Conservation (phyloP, 1,284 basidiomycete genomes). For the Irpex sp. region DNA sequence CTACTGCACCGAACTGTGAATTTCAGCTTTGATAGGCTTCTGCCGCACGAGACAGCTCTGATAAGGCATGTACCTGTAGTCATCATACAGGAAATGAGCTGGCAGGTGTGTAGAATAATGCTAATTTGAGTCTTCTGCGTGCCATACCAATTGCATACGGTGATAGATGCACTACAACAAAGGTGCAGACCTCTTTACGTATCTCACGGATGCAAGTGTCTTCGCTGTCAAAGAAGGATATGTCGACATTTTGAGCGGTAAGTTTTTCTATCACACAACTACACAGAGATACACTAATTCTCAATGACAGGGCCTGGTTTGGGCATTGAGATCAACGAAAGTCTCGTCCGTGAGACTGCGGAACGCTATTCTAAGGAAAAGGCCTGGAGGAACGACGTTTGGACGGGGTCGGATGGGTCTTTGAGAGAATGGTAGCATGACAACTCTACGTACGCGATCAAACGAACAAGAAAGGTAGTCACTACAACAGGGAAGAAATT, state of each 20-base stretch:
- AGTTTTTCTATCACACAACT: slow-evolving; percentile 4
- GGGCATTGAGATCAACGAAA: slow-evolving; percentile 69
- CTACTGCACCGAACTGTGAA: slow-evolving; percentile 53
- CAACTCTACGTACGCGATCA: not conserved
- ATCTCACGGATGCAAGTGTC: slow-evolving; percentile 52
- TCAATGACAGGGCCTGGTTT: slow-evolving; percentile 51
- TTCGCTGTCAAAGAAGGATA: slow-evolving; percentile 62
- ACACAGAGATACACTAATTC: not conserved
- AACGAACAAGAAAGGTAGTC: not conserved
- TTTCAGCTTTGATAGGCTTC: not conserved
- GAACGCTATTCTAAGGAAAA: slow-evolving; percentile 30
- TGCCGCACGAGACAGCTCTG: no score
- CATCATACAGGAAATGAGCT: slow-evolving; percentile 67
- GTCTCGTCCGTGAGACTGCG: slow-evolving; percentile 51
- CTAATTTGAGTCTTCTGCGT: no score
- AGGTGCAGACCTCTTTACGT: slow-evolving; percentile 68
- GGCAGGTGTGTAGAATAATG: slow-evolving; percentile 38
- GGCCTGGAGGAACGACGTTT: slow-evolving; percentile 62
- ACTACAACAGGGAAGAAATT: not conserved
- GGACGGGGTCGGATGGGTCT: slow-evolving; percentile 51
- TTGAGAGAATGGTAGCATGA: slow-evolving; percentile 48
- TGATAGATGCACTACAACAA: slow-evolving; percentile 71
- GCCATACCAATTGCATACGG: no score
- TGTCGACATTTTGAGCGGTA: slow-evolving; percentile 50
- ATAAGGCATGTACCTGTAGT: slow-evolving; percentile 29